Base-by-base conservation (phyloP, 1,139 yeast species). In the Lodderomyces jiufengensis region DNA sequence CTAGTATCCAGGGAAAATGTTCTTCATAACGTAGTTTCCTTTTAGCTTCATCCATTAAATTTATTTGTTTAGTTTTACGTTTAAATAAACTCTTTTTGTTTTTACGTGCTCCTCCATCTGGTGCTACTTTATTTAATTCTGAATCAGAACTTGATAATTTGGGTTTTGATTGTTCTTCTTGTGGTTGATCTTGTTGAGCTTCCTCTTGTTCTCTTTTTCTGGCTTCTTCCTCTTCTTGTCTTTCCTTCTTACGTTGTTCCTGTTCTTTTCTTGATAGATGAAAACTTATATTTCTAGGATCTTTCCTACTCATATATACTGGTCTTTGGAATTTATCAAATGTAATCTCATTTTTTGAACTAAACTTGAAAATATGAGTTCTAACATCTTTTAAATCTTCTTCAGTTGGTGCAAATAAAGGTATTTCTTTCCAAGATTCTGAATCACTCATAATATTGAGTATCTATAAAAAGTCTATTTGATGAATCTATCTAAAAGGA, bases 1-100 rank as follows among this genome's bases (percentile, higher is more conserved):
- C 97, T 71, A 94, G 69, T 13, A 94, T 95, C 98, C 98, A 92
- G 0, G 98, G 98, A 50, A 86, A 90, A 55, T 83, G 87, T 61
- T 92, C 98, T 60, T 92, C 98, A 55, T 90, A 92, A 51, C 97
- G 72, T 45, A 92, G 64, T 53, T 78, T 83, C 43, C 94, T 74
- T 43, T 87, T 90, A 9, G 76, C 77, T 48, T 88, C 97, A 51
- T 86, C 86, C 56, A 85, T 78, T 13, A 83, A 74, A 50, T 78
- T 79, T 22, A 87, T 78, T 55, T 90, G 96, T 48, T 92, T 75
- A 0, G 97, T 90, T 56, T 88, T 88, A 47, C 85, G 78, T 52
- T 81, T 84, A 54, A 83, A 76, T 31, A 76, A 59, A 44, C 76
- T 78, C 44, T 76, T 76, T 52, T 80, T 76, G 37, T 70, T 71